phyloP scores from a whole-genome alignment of 2,329 filamentous ascomycete species.

The Colletotrichum sp. region DNA sequence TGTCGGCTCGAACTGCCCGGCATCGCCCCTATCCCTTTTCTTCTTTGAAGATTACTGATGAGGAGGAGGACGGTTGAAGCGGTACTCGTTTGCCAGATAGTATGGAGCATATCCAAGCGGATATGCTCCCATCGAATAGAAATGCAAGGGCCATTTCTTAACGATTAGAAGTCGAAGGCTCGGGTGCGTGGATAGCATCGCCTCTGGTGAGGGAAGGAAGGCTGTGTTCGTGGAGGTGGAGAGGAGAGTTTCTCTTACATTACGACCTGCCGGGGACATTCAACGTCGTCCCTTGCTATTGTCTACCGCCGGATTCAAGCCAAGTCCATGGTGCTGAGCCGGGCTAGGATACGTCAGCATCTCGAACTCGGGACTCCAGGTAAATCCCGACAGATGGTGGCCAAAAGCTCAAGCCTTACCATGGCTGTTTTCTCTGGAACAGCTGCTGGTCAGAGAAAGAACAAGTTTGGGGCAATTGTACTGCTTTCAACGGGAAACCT shows the following conservation, averaged over 20 bases:
- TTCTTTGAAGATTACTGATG: neutral
- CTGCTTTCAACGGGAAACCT: neutral
- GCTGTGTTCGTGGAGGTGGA: neutral
- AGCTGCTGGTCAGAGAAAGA: neutral
- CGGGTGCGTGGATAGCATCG: neutral
- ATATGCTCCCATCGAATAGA: neutral
- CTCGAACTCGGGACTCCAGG: neutral
- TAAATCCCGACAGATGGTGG: neutral
- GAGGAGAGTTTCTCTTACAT: neutral
- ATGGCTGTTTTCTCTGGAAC: neutral
- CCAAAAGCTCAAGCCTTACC: neutral
- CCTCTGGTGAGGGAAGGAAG: neutral
- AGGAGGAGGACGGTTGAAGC: neutral
- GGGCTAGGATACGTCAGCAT: neutral
- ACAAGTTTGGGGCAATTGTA: neutral
- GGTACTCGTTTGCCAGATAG: neutral
- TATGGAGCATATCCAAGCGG: neutral
- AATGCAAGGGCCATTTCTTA: neutral
- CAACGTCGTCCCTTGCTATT: neutral
- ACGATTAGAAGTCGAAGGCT: neutral
- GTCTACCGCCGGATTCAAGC: neutral
- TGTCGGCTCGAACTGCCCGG: neutral
- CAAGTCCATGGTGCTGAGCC: neutral
- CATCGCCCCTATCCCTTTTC: neutral
- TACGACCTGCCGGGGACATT: neutral